These are phyloP conservation scores for Cenchrus americanus DNA, from an alignment of 176 grass and related monocot species.

Conservation along the genomic window DNA sequence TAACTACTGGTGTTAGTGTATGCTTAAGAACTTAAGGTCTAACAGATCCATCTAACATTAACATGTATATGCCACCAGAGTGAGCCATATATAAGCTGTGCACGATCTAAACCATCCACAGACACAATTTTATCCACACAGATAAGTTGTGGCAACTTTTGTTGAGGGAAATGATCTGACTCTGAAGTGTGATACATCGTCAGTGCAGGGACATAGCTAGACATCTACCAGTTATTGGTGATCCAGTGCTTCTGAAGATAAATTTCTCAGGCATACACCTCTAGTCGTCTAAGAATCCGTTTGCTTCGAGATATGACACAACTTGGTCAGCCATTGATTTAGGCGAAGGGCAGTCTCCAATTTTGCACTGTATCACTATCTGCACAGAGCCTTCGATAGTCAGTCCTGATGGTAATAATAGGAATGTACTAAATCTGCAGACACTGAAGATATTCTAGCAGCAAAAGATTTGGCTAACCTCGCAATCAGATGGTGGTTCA, in stretches of 20 bases:
- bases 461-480: slow-evolving; percentile 54
- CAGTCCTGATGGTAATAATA: neutral
- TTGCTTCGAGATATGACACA: slow-evolving; percentile 66
- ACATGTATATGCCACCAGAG: neutral
- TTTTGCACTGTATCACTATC: slow-evolving; percentile 79
- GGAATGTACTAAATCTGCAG: neutral
- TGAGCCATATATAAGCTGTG: neutral
- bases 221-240: neutral
- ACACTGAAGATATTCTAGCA: neutral
- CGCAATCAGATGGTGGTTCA: slow-evolving; percentile 71
- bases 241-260: neutral
- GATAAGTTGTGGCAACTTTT: neutral
- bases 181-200: neutral
- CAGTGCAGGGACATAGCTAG: neutral
- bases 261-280: neutral
- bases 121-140: neutral
- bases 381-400: slow-evolving; percentile 30
- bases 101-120: neutral
- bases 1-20: no score
- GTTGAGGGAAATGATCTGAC: neutral
- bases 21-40: no score
- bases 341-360: slow-evolving; percentile 59
- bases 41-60: neutral
- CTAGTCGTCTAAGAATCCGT: slow-evolving; percentile 63
- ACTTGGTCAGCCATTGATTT: slow-evolving; percentile 74